A percentile compares a stretch with the other conserved stretches of the same genome.
phyloP scores from a whole-genome alignment of 306 rosid genomes.

The Prunus armeniaca region DNA sequence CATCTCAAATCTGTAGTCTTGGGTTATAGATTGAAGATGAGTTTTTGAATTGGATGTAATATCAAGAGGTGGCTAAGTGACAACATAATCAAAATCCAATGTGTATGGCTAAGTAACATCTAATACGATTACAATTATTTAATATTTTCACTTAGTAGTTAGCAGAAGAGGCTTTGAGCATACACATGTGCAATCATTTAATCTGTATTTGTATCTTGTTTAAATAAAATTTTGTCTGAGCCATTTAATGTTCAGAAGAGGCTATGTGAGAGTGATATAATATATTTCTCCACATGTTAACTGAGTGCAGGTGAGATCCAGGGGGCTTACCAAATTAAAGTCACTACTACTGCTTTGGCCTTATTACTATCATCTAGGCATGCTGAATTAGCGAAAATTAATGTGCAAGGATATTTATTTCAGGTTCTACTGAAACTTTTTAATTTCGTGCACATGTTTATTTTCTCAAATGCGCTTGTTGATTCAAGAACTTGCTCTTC shows the following conservation, averaged over 20 bases:
- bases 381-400: constrained; percentile 52
- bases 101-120: neutral
- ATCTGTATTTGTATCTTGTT: neutral
- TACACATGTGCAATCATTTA: neutral
- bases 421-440: constrained; percentile 48
- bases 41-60: neutral
- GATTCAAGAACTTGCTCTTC: constrained; percentile 20
- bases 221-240: neutral
- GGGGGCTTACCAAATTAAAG: constrained; percentile 93
- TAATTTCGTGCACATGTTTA: constrained; percentile 1
- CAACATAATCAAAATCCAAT: neutral
- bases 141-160: neutral
- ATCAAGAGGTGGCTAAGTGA: neutral
- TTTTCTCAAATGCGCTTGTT: constrained; percentile 19
- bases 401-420: constrained; percentile 65
- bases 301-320: constrained; percentile 73
- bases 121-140: too few relatives aligned
- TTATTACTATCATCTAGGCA: constrained; percentile 67
- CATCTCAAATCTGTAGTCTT: neutral
- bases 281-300: constrained; percentile 6
- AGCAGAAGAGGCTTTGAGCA: neutral
- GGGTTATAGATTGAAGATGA: neutral
- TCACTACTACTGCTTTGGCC: constrained; percentile 86
- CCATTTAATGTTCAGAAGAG: neutral
- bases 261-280: neutral